Evolutionary conservation across 2,329 filamentous ascomycete genomes (phyloP), one percentile per base, ranked within the genome.

Genomic region (Bipolaris oryzae): DNA sequence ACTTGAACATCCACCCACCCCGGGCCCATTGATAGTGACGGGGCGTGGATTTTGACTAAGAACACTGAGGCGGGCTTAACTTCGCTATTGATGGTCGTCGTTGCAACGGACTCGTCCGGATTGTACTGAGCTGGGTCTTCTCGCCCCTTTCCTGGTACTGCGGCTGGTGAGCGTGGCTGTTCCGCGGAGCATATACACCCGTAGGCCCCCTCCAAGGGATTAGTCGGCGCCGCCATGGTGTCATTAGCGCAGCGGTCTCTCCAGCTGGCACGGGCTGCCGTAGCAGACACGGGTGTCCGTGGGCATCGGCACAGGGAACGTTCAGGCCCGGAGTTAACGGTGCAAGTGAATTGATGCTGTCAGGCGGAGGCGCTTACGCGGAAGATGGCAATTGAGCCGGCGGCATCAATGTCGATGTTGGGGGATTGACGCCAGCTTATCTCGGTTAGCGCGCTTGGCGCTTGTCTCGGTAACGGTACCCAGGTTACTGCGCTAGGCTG

Each of bases 401-500:
- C 16, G 37, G 28, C 13, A 53, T 46, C 23, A 15, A 50, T 15
- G 23, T 47, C 37, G 35, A 33, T 23, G 48, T 37, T 35, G 28
- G 47, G 28, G 25, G 34, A 21, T 11, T 28, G 34, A 20, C 38
- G 25, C 23, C 35, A 7, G 18, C 38, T n/a, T 5, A 25, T 48
- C 33, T 15, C 16, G 48, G 20, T 41, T 56, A 56, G 53, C 44
- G 21, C 13, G 16, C 49, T 56, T 53, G 49, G 35, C 49, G 10
- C 23, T n/a, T 15, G 6, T 7, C 2, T 23, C 16, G 48, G 37
- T 21, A 34, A 34, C 16, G 41, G 7, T 31, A 10, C 42, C 20
- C 53, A 25, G 28, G 48, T 47, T 35, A 39, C 34, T 50, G 39
- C 28, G 28, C 11, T 37, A 33, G 38, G 16, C 42, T 23, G 35